These are phyloP conservation scores for Colletotrichum liaoningense DNA, from an alignment of 2,329 filamentous ascomycete genomes.

Conservation along the genomic window DNA sequence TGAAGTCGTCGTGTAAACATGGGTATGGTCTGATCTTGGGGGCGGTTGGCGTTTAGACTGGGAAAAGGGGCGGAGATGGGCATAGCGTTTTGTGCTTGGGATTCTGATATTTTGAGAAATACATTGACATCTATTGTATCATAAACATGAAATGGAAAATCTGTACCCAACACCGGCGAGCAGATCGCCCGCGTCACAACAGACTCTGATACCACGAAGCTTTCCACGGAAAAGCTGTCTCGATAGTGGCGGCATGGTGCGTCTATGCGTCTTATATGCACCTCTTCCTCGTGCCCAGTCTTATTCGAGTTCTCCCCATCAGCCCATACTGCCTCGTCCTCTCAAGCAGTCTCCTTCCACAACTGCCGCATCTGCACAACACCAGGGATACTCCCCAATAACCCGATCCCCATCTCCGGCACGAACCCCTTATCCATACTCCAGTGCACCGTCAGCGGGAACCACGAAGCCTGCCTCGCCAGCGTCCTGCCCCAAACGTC, in stretches of 20 bases:
- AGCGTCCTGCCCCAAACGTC: constrained; percentile 73
- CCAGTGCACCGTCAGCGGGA: constrained; percentile 88
- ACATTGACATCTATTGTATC: constrained; percentile 2
- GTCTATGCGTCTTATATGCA: neutral
- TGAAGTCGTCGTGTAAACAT: constrained; percentile 46
- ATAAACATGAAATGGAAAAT: constrained; percentile 19
- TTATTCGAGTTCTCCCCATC: neutral
- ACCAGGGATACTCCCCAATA: constrained; percentile 58
- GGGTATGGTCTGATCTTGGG: neutral
- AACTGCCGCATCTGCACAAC: constrained; percentile 57
- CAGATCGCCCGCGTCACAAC: neutral
- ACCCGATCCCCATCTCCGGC: constrained; percentile 53
- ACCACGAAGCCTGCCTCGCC: constrained; percentile 78
- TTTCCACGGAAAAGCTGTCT: neutral
- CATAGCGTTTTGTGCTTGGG: neutral
- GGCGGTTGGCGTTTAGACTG: neutral
- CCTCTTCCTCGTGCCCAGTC: neutral
- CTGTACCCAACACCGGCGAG: constrained; percentile 1
- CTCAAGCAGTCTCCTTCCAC: constrained; percentile 53
- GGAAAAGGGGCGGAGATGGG: neutral
- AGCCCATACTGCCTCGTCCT: neutral
- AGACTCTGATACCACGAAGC: neutral
- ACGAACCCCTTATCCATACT: constrained; percentile 72
- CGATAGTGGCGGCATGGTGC: no score
- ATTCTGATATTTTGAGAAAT: no score